Evolutionary conservation across 352 stramenopile species (phyloP), one percentile per base, ranked within the genome.

Genomic region (Poterioochromonas sp.): DNA sequence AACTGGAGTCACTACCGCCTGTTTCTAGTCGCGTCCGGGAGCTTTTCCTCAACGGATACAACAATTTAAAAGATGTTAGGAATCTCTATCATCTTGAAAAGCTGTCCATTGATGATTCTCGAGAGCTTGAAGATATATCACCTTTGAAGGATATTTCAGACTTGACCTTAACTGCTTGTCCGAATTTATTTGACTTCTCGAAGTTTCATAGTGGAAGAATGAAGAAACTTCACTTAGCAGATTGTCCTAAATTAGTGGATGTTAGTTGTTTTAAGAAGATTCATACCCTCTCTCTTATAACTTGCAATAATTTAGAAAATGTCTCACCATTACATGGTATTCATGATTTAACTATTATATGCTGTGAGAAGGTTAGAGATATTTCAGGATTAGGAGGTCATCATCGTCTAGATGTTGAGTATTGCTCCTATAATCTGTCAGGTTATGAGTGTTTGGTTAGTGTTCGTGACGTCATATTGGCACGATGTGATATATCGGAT

Each of bases 321-420:
- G 47, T 58, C 47, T 58, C 47, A 58, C 47, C 47, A 58, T 58
- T 58, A 58, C 47, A 58, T 58, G 47, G 47, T 58, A 58, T 58
- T 58, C 47, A 58, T 58, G 47, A 58, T 58, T 58, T 58, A 58
- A 26, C 47, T 58, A 58, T 58, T 58, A 58, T 58, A 58, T 58
- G 47, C 47, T 58, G 47, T 58, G 47, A 58, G 47, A 58, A 58
- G 47, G 47, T 58, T 58, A 58, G 47, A 58, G 47, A 58, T 58
- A 58, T 58, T 58, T 58, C 47, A 58, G 47, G 47, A 58, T 58
- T 58, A 58, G 47, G 47, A 58, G 47, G 47, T 58, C 47, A 58
- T 58, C 47, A 58, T 58, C 47, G 47, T 58, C 47, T 58, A 58
- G 47, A 58, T 58, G 47, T 58, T 58, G 47, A 58, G 47, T 58